Evolutionary conservation across 2,329 filamentous ascomycete genomes (phyloP).

Genomic region (Xylaria sp.): DNA sequence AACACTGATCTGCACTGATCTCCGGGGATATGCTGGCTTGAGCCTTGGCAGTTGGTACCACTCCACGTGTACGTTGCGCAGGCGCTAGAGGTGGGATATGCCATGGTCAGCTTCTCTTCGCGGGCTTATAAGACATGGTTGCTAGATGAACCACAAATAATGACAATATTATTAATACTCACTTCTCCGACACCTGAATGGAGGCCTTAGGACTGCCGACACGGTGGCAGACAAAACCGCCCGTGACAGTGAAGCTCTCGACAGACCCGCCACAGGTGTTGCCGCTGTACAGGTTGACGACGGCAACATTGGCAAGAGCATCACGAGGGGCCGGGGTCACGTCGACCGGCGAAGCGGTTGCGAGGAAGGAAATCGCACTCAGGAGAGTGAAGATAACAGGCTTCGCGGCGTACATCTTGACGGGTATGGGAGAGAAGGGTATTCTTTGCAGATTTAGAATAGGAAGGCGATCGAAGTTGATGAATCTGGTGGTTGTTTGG

Average conservation of each 20-base stretch:
- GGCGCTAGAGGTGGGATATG: not conserved
- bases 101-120: not conserved
- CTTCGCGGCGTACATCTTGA: not conserved
- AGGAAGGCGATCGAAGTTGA: not conserved
- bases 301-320: not conserved
- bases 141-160: not conserved
- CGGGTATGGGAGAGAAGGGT: not conserved
- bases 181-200: not conserved
- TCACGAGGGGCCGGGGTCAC: not conserved
- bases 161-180: not conserved
- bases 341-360: not conserved
- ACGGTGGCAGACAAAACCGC: not conserved
- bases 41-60: not conserved
- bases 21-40: not conserved
- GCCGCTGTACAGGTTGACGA: not conserved
- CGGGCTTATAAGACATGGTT: not conserved
- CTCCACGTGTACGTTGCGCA: not conserved
- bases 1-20: not conserved
- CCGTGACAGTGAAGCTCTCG: not conserved
- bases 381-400: not conserved
- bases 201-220: not conserved
- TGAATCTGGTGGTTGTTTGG: not conserved
- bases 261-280: not conserved
- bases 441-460: not conserved
- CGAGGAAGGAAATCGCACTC: not conserved